These are phyloP conservation scores for Monosporascus sp. DNA, from an alignment of 2,329 filamentous ascomycete species.

Conservation along the genomic window DNA sequence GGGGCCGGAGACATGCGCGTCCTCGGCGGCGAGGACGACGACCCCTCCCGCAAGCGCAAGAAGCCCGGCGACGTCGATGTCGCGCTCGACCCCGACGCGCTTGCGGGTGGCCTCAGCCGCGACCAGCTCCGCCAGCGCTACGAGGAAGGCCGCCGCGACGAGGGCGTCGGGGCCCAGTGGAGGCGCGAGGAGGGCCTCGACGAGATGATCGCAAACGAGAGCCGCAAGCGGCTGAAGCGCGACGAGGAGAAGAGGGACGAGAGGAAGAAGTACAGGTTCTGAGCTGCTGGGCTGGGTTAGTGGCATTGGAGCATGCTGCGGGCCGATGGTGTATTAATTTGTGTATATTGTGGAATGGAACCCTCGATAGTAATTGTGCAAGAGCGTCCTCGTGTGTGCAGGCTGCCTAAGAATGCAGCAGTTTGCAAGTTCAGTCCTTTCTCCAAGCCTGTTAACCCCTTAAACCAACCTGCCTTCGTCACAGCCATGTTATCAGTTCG, in stretches of 20 bases:
- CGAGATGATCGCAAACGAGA: conserved; percentile 94
- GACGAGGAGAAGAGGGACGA: conserved; percentile 73
- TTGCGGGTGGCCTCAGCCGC: conserved; percentile 73
- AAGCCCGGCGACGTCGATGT: conserved; percentile 95
- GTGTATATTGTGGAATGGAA: conserved; percentile 6
- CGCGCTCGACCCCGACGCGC: conserved; percentile 77
- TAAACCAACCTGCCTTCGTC: no score
- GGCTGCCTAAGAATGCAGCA: no score
- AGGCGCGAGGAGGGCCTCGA: conserved; percentile 81
- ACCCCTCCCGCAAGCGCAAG: conserved; percentile 73
- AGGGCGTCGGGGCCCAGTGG: conserved; percentile 64
- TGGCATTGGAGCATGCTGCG: conserved; percentile 1
- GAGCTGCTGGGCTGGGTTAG: conserved; percentile 8
- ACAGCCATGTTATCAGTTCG: no score
- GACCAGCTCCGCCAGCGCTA: conserved; percentile 78
- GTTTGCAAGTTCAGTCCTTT: no score
- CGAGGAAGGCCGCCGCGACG: conserved; percentile 63
- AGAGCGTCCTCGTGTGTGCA: no score
- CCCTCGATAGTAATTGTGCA: no score
- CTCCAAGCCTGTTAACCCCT: no score
- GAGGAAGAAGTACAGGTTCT: conserved; percentile 52
- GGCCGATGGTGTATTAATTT: conserved; percentile 2
- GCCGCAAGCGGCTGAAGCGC: conserved; percentile 80
- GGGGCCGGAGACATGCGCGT: conserved; percentile 53
- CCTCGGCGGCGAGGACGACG: conserved; percentile 68